Percentiles rank a stretch among this genome's conserved stretches.
These are phyloP conservation scores for Blastomyces emzantsi DNA, from an alignment of 2,329 filamentous ascomycete genomes.

Conservation along the genomic window DNA sequence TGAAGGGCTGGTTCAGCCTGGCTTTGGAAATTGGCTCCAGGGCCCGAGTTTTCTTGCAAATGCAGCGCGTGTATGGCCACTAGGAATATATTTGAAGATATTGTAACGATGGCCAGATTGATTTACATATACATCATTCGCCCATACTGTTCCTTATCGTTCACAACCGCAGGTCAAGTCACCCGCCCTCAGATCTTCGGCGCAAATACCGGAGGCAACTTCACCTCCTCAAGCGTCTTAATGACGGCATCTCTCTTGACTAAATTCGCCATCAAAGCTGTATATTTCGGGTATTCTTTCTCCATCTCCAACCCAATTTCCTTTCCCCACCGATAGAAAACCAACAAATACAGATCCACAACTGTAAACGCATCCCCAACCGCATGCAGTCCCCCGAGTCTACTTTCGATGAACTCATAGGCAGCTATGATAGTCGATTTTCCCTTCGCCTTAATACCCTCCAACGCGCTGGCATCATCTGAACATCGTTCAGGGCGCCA, in stretches of 20 bases:
- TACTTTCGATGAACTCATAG: constrained; percentile 22
- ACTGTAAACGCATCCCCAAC: constrained; percentile 22
- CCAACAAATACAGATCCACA: constrained; percentile 29
- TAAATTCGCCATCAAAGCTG: not conserved
- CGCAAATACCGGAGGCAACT: not conserved
- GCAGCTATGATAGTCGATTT: constrained; percentile 19
- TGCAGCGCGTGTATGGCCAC: not conserved
- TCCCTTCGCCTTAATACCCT: constrained; percentile 19
- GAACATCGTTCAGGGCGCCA: constrained; percentile 22
- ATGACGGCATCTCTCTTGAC: not conserved
- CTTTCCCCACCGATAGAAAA: constrained; percentile 28
- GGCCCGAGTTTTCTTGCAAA: not conserved
- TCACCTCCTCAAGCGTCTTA: constrained; percentile 2
- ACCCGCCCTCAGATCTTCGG: not conserved
- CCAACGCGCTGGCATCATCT: constrained; percentile 17
- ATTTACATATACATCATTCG: not conserved
- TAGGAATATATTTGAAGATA: not conserved
- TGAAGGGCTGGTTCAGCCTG: constrained; percentile 30
- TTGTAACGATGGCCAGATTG: not conserved
- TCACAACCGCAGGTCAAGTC: not conserved
- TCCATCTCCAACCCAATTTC: constrained; percentile 18
- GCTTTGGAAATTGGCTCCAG: not conserved
- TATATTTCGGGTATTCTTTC: constrained; percentile 17
- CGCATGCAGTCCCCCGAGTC: constrained; percentile 19
- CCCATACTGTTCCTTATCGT: not conserved